phyloP scores from a whole-genome alignment of 2,329 filamentous ascomycete genomes.

The Sporothrix brasiliensis region DNA sequence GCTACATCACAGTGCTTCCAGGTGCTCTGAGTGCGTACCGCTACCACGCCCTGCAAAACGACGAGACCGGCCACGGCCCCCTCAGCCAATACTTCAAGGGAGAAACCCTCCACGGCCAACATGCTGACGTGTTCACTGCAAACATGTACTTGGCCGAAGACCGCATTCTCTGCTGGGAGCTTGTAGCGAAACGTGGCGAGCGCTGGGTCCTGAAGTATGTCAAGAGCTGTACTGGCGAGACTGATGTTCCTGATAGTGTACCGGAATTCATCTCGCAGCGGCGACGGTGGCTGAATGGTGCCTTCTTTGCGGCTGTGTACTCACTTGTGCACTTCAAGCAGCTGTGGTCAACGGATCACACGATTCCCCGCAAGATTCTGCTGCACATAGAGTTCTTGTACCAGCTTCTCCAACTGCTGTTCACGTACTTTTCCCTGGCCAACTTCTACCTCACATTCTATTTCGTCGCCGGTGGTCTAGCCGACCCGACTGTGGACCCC shows the following conservation, averaged over 20 bases:
- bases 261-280: slow-evolving; percentile 97
- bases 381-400: slow-evolving; percentile 95
- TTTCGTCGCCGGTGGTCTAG: slow-evolving; percentile 90
- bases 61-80: slow-evolving; percentile 90
- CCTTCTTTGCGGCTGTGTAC: slow-evolving; percentile 98
- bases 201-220: slow-evolving; percentile 98
- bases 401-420: slow-evolving; percentile 87
- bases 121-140: slow-evolving; percentile 94
- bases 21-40: slow-evolving; percentile 99
- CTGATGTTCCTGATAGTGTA: slow-evolving; percentile 94
- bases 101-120: slow-evolving; percentile 91
- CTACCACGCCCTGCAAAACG: slow-evolving; percentile 91
- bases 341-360: slow-evolving; percentile 92
- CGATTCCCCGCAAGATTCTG: slow-evolving; percentile 81
- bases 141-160: slow-evolving; percentile 99
- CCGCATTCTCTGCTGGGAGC: slow-evolving; percentile 96
- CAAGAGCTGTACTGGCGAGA: slow-evolving; percentile 93
- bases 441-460: slow-evolving; percentile 99
- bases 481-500: slow-evolving; percentile 78
- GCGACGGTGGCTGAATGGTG: slow-evolving; percentile 95
- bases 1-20: slow-evolving; percentile 94
- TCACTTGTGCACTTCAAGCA: slow-evolving; percentile 93
- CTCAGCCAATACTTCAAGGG: slow-evolving; percentile 96
- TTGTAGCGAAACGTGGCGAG: slow-evolving; percentile 92
- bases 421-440: slow-evolving; percentile 96